Evolutionary conservation across 1,284 basidiomycete genomes (phyloP), one percentile per base, ranked within the genome.

Genomic region (Apiotrichum gracile): DNA sequence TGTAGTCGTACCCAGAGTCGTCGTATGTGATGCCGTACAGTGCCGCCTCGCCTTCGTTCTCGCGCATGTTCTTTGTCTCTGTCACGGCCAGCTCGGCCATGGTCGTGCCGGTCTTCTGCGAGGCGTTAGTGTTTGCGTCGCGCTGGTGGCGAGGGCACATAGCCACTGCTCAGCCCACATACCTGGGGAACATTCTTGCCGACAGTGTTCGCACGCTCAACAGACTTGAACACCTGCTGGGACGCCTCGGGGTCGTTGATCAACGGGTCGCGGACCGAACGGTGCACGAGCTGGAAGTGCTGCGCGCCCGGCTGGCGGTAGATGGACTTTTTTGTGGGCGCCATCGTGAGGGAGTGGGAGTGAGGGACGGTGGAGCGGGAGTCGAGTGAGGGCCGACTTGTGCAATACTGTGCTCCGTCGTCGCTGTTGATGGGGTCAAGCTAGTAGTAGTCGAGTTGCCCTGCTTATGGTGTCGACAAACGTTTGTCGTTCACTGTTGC

Each of bases 1-100:
- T 94, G 78, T 99, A 99, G 74, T 99, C 90, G 78, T 99, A 99
- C 52, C 90, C 82, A n/a, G 90, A 89, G 69, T 99, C 94, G 76
- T 98, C 93, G 77, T 84, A 98, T 76, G 91, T 92, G 67, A 99
- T 79, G 12, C 92, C 94, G 73, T 97, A 96, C 24, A 84, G 71
- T 5, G 89, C 80, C 0, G 96, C 96, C 78, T 98, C 90, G 52
- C 93, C 96, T 56, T 80, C 75, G 49, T 80, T 79, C 7, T 58
- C 57, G 34, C 74, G 66, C 29, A 73, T 63, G 24, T 55, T 54
- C 31, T 50, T 58, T 42, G 65, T 70, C 51, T 69, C 65, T 22
- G 54, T 52, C 16, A 71, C 66, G 33, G 76, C 78, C 46, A 84
- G 76, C n/a, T 85, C 83, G 21, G 81, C 81, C 9, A 82, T 76